These are phyloP conservation scores for Salix udensis DNA, from an alignment of 345 rosid genomes.

Conservation along the genomic window DNA sequence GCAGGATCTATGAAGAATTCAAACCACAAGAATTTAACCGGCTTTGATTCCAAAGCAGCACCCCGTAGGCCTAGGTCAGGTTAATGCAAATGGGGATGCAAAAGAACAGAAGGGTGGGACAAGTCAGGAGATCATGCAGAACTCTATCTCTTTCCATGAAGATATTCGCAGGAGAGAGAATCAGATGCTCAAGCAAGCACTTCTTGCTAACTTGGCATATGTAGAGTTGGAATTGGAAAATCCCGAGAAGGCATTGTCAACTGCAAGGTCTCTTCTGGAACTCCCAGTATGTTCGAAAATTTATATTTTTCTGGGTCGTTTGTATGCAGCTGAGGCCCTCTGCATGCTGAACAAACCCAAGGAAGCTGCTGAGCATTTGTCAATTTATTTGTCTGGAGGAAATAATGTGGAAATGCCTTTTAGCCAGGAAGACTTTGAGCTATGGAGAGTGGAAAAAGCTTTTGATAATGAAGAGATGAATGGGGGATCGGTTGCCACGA, in stretches of 20 bases:
- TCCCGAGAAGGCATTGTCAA: constrained; percentile 66
- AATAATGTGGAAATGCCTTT: constrained; percentile 62
- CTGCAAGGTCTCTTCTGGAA: constrained; percentile 69
- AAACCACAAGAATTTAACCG: constrained; percentile 37
- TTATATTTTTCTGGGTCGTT: constrained; percentile 66
- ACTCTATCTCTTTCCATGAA: constrained; percentile 53
- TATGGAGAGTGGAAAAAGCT: constrained; percentile 45
- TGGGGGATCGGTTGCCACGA: constrained; percentile 39
- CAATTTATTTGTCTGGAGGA: constrained; percentile 56
- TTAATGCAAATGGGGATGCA: constrained; percentile 58
- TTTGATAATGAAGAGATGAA: constrained; percentile 62
- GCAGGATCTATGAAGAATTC: constrained; percentile 26
- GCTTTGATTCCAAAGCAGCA: constrained; percentile 40
- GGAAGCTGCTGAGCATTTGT: constrained; percentile 81
- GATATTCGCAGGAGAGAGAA: constrained; percentile 48
- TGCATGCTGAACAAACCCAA: constrained; percentile 70
- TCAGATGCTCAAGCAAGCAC: constrained; percentile 63
- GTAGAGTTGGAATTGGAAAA: constrained; percentile 88
- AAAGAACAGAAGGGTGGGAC: constrained; percentile 75
- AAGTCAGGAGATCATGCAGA: constrained; percentile 58
- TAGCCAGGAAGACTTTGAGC: constrained; percentile 62
- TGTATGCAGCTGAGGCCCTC: constrained; percentile 94
- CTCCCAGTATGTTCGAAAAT: constrained; percentile 65
- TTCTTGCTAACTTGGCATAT: constrained; percentile 73
- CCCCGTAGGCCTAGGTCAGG: constrained; percentile 43